Percentiles rank a stretch among this genome's conserved stretches.
phyloP scores from a whole-genome alignment of 2,329 filamentous ascomycete species.

The Exophiala calicioides region DNA sequence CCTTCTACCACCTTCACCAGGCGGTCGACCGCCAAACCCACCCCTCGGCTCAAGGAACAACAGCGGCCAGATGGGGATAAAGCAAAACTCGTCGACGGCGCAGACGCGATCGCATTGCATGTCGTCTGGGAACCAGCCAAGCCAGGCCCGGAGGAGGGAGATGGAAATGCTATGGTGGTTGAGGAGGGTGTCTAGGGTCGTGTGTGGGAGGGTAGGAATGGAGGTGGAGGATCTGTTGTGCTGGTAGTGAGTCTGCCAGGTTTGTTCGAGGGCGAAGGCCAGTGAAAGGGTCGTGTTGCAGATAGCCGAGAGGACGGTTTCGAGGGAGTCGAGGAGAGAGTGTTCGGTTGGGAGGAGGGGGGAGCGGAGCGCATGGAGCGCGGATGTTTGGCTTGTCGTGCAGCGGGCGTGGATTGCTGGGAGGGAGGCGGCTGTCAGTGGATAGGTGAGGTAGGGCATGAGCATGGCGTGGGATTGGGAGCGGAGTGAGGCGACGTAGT shows the following conservation, averaged over 20 bases:
- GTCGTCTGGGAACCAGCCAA: slow-evolving; percentile 54
- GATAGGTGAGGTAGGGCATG: slow-evolving; percentile 51
- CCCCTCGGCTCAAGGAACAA: slow-evolving; percentile 18
- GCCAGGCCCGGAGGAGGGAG: slow-evolving; percentile 51
- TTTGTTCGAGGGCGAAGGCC: slow-evolving; percentile 45
- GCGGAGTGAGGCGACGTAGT: slow-evolving; percentile 8
- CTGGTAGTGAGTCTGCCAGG: slow-evolving; percentile 37
- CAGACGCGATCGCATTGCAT: slow-evolving; percentile 45
- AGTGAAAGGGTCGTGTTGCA: slow-evolving; percentile 47
- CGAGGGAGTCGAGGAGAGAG: slow-evolving; percentile 42
- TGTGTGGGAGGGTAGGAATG: background rate
- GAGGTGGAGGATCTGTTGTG: background rate
- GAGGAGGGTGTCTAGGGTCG: slow-evolving; percentile 1
- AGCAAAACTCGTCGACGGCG: slow-evolving; percentile 49
- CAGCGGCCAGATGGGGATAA: slow-evolving; percentile 56
- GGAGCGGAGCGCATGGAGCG: slow-evolving; percentile 47
- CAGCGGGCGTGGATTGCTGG: slow-evolving; percentile 5
- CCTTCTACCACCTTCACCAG: slow-evolving; percentile 5
- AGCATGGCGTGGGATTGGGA: slow-evolving; percentile 43
- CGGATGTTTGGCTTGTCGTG: slow-evolving; percentile 36
- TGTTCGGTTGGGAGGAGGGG: slow-evolving; percentile 42
- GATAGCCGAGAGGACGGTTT: slow-evolving; percentile 44
- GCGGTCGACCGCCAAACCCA: too few relatives aligned
- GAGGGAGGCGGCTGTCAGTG: slow-evolving; percentile 25
- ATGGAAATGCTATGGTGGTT: slow-evolving; percentile 34